A percentile compares a stretch with the other conserved stretches of the same genome.
These are phyloP conservation scores for Sphaerostilbella broomeana DNA, from an alignment of 2,329 filamentous ascomycete genomes.

Conservation along the genomic window DNA sequence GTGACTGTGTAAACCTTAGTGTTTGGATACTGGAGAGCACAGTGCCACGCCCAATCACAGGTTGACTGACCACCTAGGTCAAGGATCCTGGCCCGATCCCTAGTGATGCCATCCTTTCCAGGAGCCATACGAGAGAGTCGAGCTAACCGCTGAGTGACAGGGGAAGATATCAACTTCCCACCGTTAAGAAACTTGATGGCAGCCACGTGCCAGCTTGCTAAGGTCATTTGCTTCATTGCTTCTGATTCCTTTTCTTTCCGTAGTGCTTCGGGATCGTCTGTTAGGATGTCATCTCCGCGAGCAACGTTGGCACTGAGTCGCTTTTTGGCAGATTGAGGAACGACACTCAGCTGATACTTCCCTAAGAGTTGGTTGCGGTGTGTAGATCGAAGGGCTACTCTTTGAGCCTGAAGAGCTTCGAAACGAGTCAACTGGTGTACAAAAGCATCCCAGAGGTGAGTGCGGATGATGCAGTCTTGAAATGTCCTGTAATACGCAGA, in stretches of 20 bases:
- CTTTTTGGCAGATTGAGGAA: conserved; percentile 63
- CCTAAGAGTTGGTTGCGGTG: conserved; percentile 79
- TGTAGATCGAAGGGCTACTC: conserved; percentile 63
- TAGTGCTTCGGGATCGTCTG: conserved; percentile 56
- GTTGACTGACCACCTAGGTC: conserved; percentile 80
- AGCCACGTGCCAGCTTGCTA: conserved; percentile 55
- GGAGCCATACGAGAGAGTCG: conserved; percentile 45
- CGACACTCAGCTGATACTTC: conserved; percentile 70
- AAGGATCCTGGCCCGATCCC: conserved; percentile 61
- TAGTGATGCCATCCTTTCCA: conserved; percentile 36
- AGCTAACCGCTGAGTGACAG: conserved; percentile 55
- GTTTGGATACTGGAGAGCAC: conserved; percentile 77
- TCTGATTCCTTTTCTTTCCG: conserved; percentile 72
- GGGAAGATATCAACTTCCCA: conserved; percentile 57
- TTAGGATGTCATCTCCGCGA: conserved; percentile 59
- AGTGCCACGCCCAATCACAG: conserved; percentile 95
- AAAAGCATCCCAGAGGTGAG: conserved; percentile 67
- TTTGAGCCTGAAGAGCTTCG: conserved; percentile 78
- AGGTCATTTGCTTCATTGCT: conserved; percentile 64
- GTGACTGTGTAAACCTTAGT: conserved; percentile 84
- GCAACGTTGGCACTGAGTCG: conserved; percentile 66
- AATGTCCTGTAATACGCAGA: conserved; percentile 87
- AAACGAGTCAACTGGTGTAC: conserved; percentile 79
- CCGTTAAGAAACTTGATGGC: conserved; percentile 56
- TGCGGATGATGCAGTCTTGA: conserved; percentile 62